Base-by-base conservation (phyloP, 2,329 filamentous ascomycete genomes). In the Fusarium oxysporum region DNA sequence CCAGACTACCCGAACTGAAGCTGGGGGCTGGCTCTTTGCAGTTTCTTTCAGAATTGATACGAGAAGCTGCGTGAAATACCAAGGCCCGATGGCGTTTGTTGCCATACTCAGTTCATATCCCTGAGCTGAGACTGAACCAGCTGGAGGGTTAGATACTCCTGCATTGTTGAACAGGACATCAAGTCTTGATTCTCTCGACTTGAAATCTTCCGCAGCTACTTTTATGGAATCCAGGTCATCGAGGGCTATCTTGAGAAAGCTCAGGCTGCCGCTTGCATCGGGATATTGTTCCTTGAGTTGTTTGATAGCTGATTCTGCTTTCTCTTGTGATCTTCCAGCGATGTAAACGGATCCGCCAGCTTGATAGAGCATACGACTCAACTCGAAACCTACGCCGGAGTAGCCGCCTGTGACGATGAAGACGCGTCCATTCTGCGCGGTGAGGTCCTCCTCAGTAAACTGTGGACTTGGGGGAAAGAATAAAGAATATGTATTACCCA, bases 381-480 rank as follows among this genome's bases (percentile, higher is more conserved):
- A 33, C 14, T 76, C 57, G 8, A 68, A 70, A 8, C 73, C 73
- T 12, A 76, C 43, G 23, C 73, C 73, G 1, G 69, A 62, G 47
- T 74, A 74, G 28, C 68, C 73, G 1, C 73, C 73, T 2, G 73
- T 75, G 10, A 76, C 60, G 2, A 75, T 62, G 6, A 71, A 76
- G 2, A 68, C 59, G 17, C 60, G 40, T 4, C 19, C 51, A 14
- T 60, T 19, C 16, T 73, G 70, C 0, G 53, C 3, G 8, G 47
- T 9, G 6, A 73, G 37, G 8, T 71, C 45, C 19, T 53, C 38
- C n/a, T 71, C 67, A 2, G 53, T 62, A 6, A 68, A 50, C 14
- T 19, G 19, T 7, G 69, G 69, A 9, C 43, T 44, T 6, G 68
- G 68, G 0, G 68, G 68, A 3, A 65, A 56, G 33, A 72, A 57